phyloP scores from a whole-genome alignment of 352 stramenopile species.

The Ophiocytium majus region DNA sequence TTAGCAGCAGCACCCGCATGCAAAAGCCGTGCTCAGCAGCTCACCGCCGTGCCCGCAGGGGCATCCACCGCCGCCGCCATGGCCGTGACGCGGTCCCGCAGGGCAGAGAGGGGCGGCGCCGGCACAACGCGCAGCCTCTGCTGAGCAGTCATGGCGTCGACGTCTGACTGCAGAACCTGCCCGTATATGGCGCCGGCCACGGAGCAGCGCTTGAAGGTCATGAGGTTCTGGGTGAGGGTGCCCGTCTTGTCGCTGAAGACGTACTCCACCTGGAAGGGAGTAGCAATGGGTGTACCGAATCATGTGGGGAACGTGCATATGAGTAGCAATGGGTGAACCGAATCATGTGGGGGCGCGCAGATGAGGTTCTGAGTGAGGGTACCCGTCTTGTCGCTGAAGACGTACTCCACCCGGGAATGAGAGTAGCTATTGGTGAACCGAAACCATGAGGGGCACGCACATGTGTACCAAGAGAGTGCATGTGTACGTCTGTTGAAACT shows the following conservation, averaged over 20 bases:
- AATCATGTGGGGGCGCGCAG: too few species aligned
- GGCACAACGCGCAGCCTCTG: constrained; percentile 53
- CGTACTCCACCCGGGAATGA: constrained; percentile 79
- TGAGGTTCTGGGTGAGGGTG: constrained; percentile 90
- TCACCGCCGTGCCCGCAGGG: background rate
- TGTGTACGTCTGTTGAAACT: too few species aligned
- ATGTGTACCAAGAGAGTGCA: too few species aligned
- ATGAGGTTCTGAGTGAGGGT: constrained; percentile 92
- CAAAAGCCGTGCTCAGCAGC: background rate
- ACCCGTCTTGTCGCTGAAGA: constrained; percentile 93
- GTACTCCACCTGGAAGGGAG: constrained; percentile 79
- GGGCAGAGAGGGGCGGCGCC: constrained; percentile 32
- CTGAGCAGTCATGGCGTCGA: constrained; percentile 59
- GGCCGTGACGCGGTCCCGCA: background rate
- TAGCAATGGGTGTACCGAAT: too few species aligned
- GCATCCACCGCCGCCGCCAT: background rate
- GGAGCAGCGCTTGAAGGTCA: constrained; percentile 89
- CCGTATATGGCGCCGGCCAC: constrained; percentile 82
- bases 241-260: constrained; percentile 93
- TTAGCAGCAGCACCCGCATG: too few species aligned
- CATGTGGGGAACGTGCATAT: too few species aligned
- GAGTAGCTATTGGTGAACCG: too few species aligned
- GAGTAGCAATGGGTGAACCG: too few species aligned
- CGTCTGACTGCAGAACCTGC: constrained; percentile 66
- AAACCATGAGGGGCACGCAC: too few species aligned